These are phyloP conservation scores for Hortiboletus campestris DNA, from an alignment of 768 basidiomycete species.

Conservation along the genomic window DNA sequence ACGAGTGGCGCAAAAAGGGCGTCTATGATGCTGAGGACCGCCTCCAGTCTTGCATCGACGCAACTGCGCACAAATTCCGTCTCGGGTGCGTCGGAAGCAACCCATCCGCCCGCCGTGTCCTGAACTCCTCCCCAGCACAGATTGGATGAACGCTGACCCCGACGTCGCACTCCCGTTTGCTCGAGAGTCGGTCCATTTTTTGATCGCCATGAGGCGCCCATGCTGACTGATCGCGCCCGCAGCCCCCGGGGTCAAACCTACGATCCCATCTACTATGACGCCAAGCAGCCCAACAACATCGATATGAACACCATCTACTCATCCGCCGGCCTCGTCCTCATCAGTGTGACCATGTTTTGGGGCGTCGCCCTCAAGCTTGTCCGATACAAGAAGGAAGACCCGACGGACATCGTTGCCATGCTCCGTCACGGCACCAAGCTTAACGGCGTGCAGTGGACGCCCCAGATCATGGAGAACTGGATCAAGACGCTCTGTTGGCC, in stretches of 20 bases:
- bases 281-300: constrained; percentile 51
- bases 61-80: constrained; percentile 48
- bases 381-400: constrained; percentile 61
- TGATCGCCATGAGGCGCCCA: neutral
- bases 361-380: constrained; percentile 71
- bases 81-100: constrained; percentile 40
- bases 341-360: constrained; percentile 72
- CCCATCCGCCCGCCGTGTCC: neutral
- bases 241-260: constrained; percentile 33
- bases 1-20: constrained; percentile 50
- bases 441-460: constrained; percentile 55
- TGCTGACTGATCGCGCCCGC: constrained; percentile 4
- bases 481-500: constrained; percentile 56
- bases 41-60: constrained; percentile 54
- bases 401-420: constrained; percentile 63
- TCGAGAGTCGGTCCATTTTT: constrained; percentile 45
- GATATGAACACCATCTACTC: constrained; percentile 55
- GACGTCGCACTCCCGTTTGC: constrained; percentile 71
- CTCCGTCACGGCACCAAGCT: constrained; percentile 58
- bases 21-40: constrained; percentile 51
- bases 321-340: constrained; percentile 50
- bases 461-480: constrained; percentile 55
- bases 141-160: constrained; percentile 80
- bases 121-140: constrained; percentile 28
- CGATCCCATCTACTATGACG: constrained; percentile 61